Conservation (phyloP, 1,284 basidiomycete genomes). For the Ceratobasidium theobromae region DNA sequence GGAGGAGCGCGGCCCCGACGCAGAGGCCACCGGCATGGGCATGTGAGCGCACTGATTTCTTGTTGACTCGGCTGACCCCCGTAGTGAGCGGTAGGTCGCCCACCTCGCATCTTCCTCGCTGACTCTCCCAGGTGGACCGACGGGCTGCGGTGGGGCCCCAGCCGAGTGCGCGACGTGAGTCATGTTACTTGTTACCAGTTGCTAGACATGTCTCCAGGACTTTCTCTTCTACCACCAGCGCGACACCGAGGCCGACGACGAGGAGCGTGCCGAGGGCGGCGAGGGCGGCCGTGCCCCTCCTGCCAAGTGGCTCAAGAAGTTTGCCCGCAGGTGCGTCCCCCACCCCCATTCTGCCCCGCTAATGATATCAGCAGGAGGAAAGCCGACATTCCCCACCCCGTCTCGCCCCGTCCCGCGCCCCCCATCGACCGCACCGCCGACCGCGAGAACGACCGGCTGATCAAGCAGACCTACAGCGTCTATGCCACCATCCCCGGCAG, state of each 20-base stretch:
- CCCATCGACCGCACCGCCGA: slow-evolving; percentile 26
- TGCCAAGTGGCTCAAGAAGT: slow-evolving; percentile 30
- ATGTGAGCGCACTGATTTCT: slow-evolving; percentile 6
- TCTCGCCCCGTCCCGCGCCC: slow-evolving; percentile 17
- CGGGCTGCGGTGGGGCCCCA: slow-evolving; percentile 34
- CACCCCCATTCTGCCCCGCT: neutral
- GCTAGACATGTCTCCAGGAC: slow-evolving; percentile 41
- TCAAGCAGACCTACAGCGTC: slow-evolving; percentile 37
- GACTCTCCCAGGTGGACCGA: slow-evolving; percentile 23
- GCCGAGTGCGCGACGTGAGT: slow-evolving; percentile 34
- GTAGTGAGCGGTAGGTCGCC: slow-evolving; percentile 16
- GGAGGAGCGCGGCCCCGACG: slow-evolving; percentile 73
- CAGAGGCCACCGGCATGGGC: slow-evolving; percentile 55
- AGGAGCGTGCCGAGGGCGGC: slow-evolving; percentile 20
- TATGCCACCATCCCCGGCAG: slow-evolving; percentile 31
- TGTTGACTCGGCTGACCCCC: neutral
- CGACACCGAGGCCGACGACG: slow-evolving; percentile 33
- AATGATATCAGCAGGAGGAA: slow-evolving; percentile 26
- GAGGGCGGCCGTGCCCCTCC: slow-evolving; percentile 27
- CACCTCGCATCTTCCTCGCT: slow-evolving; percentile 29
- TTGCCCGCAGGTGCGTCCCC: slow-evolving; percentile 34
- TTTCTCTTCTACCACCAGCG: slow-evolving; percentile 51
- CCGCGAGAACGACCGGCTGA: slow-evolving; percentile 33
- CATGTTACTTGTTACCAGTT: neutral
- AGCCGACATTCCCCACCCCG: slow-evolving; percentile 15